Evolutionary conservation across 768 basidiomycete species (phyloP).

Genomic region (Strobilomyces confusus): DNA sequence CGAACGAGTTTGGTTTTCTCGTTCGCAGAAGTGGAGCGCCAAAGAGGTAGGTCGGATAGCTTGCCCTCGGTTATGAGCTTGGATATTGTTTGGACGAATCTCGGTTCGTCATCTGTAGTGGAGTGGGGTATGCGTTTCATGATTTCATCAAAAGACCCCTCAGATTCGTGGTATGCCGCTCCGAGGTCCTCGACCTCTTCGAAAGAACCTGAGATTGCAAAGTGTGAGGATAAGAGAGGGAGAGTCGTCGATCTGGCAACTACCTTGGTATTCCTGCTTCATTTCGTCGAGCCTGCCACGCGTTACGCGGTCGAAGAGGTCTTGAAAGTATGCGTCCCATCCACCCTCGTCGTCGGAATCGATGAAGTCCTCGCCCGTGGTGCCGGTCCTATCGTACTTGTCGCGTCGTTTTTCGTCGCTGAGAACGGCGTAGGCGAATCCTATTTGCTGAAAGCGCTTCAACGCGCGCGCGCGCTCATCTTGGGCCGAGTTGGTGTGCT

Average conservation of each 20-base stretch:
- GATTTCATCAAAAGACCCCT: slow-evolving; percentile 77
- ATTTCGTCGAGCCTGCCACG: slow-evolving; percentile 85
- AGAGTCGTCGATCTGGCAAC: background rate
- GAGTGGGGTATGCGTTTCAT: slow-evolving; percentile 87
- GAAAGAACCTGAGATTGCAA: slow-evolving; percentile 55
- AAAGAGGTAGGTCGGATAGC: slow-evolving; percentile 52
- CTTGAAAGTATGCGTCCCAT: slow-evolving; percentile 95
- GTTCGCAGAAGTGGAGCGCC: slow-evolving; percentile 73
- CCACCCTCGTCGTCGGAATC: slow-evolving; percentile 70
- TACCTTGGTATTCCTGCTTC: slow-evolving; percentile 91
- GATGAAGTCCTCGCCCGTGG: slow-evolving; percentile 74
- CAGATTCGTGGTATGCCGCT: slow-evolving; percentile 62
- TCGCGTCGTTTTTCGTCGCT: slow-evolving; percentile 71
- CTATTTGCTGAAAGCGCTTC: slow-evolving; percentile 86
- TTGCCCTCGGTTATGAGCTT: slow-evolving; percentile 58
- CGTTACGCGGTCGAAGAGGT: slow-evolving; percentile 84
- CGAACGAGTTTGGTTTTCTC: slow-evolving; percentile 74
- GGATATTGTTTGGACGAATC: slow-evolving; percentile 71
- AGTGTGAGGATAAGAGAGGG: background rate
- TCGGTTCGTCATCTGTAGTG: slow-evolving; percentile 76
- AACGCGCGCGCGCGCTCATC: slow-evolving; percentile 62
- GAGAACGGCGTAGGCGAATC: slow-evolving; percentile 90
- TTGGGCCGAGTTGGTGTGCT: slow-evolving; percentile 61
- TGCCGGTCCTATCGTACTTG: slow-evolving; percentile 82
- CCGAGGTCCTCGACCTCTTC: slow-evolving; percentile 84